Conservation (phyloP, 192 early-diverging fungal genomes). For the Dispira simplex region DNA sequence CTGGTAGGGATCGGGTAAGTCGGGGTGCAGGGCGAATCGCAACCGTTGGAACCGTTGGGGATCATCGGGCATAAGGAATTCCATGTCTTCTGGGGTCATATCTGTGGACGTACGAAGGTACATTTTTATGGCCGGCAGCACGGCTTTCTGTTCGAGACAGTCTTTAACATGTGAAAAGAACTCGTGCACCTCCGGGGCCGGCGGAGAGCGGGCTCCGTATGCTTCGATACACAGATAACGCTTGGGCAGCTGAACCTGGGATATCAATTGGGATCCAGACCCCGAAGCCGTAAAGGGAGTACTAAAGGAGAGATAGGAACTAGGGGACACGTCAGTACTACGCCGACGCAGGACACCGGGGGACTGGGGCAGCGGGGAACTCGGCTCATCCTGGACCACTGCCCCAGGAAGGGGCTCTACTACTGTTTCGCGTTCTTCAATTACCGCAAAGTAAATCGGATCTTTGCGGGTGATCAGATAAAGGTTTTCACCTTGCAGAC, state of each 20-base stretch:
- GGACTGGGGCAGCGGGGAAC: neutral
- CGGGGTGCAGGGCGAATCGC: conserved; percentile 4
- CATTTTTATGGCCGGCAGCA: neutral
- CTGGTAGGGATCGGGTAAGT: conserved; percentile 2
- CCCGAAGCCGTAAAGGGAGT: no score
- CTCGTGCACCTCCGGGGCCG: neutral
- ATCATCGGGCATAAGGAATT: neutral
- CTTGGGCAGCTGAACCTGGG: neutral
- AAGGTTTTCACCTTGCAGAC: neutral
- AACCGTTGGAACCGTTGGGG: neutral
- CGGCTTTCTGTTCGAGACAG: conserved; percentile 4
- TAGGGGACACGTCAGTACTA: no score
- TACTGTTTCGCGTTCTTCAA: neutral
- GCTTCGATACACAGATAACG: conserved; percentile 9
- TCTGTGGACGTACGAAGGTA: conserved; percentile 5
- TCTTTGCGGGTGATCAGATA: conserved; percentile 8
- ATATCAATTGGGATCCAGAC: neutral
- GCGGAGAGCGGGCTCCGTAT: neutral
- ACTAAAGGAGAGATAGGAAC: no score
- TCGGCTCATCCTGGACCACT: neutral
- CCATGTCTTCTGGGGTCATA: conserved; percentile 2
- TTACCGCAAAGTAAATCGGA: conserved; percentile 3
- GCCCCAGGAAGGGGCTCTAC: neutral
- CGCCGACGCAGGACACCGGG: no score
- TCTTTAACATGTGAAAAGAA: neutral